Evolutionary conservation across 2,329 filamentous ascomycete species (phyloP), one percentile per base, ranked within the genome.

Genomic region (Microcyclospora tardicrescens): DNA sequence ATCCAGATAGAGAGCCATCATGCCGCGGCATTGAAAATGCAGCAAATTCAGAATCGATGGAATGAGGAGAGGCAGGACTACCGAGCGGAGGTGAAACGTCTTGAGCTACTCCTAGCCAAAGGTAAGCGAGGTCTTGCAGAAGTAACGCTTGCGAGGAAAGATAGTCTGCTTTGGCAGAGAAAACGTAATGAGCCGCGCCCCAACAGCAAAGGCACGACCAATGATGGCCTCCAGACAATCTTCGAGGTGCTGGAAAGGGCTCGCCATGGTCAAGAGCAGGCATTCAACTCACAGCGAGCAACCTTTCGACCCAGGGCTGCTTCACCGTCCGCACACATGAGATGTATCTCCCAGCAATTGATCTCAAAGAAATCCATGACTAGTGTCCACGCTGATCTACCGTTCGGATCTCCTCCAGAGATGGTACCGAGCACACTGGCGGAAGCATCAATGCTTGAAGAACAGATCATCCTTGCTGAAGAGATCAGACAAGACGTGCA

Each of bases 101-200:
- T 68, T 11, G 65, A 67, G 45, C 42, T 67, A 3, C 43, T 67
- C 16, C 64, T 68, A 40, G 60, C 61, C 2, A 58, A 57, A 35
- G 42, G 63, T 6, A 56, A 58, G 16, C 49, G 55, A 32, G 64
- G 65, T 9, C 51, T 67, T 37, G 52, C 59, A 14, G 62, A 60
- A 36, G 54, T 67, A 14, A 58, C 63, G 11, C 52, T 58, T 16
- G 63, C 61, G 16, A 55, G 65, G 19, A 59, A 65, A 45, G 58
- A 57, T 15, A 66, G 61, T 43, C 46, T 62, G 13, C 39, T 67
- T 6, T 51, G 55, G 29, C 52, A 48, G 38, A 51, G 49, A n/a
- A 44, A 44, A 16, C 48, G 49, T 33, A 32, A 28, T 10, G 37
- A 41, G 35, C 31, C 14, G 12, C 4, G 4, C 30, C 10, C 30